Base-by-base conservation (phyloP, 306 rosid species). In the Quercus robur region DNA sequence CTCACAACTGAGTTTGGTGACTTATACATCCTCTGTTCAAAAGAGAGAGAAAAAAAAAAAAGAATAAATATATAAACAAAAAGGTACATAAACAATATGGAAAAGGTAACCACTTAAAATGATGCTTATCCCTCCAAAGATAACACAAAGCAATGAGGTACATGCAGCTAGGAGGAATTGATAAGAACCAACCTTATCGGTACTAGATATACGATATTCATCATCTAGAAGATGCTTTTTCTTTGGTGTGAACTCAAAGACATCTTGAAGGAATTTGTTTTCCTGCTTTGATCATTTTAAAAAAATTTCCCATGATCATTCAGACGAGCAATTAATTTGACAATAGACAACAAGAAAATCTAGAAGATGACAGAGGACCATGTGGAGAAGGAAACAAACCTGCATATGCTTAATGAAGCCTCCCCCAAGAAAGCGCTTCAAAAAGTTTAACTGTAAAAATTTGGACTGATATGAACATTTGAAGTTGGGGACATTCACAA, bases 361-460 rank as follows among this genome's bases (percentile, higher is more conserved):
- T 49, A 49, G 54, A 49, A 49, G 17, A 49, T 11, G 54, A 49
- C 5, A 13, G 54, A 49, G 17, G 54, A 49, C 54, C 54, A 49
- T 49, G 54, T 1, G 0, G 54, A 5, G 54, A 20, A 75, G 70
- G 58, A 74, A 76, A 73, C 87, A 76, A 70, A 95, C 99, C 99
- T 90, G 99, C 97, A 95, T 89, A 84, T 95, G 98, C 87, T 90
- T 95, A 57, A 89, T 74, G 75, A 95, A 95, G 30, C 99, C 99
- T 82, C 97, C 98, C 64, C 97, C 98, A 81, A 93, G 93, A 55
- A 93, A 93, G 80, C 58, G 97, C 89, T 90, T 95, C 78, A 95
- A 62, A 81, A 87, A 93, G 81, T 95, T 95, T 84, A 95, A 61
- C 98, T 95, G 94, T 78, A 69, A 10, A 44, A 55, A 11, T 25